phyloP scores from a whole-genome alignment of 2,329 filamentous ascomycete species.

The Neonectria ditissima region DNA sequence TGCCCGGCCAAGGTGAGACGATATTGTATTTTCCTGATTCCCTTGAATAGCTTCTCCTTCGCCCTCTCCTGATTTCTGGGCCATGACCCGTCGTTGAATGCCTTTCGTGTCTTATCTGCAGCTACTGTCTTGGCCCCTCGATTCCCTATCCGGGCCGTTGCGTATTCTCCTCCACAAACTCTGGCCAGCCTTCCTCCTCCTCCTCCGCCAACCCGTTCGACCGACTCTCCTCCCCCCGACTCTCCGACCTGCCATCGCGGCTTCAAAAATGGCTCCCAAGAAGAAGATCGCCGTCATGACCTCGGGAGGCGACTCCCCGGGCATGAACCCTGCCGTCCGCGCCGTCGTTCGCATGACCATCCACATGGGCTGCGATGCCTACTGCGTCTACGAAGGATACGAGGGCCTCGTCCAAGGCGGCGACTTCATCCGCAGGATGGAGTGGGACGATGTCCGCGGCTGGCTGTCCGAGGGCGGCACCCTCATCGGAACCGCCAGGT shows the following conservation, averaged over 20 bases:
- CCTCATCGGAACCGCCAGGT: constrained; percentile 93
- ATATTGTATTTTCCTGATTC: constrained; percentile 33
- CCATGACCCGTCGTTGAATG: constrained; percentile 41
- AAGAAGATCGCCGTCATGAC: constrained; percentile 92
- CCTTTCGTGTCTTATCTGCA: constrained; percentile 42
- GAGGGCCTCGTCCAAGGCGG: constrained; percentile 93
- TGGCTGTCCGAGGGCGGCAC: constrained; percentile 96
- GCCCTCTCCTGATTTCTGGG: constrained; percentile 16
- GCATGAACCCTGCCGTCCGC: constrained; percentile 93
- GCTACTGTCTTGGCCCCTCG: constrained; percentile 47
- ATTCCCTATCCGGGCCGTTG: constrained; percentile 45
- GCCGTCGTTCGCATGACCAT: constrained; percentile 94
- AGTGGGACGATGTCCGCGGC: constrained; percentile 94
- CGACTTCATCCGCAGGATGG: constrained; percentile 86
- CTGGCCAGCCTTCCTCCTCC: constrained; percentile 39
- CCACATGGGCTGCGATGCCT: constrained; percentile 83
- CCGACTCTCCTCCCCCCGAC: constrained; percentile 27
- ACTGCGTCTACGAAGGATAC: constrained; percentile 92
- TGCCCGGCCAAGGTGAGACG: constrained; percentile 42
- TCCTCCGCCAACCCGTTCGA: constrained; percentile 34
- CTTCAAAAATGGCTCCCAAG: constrained; percentile 60
- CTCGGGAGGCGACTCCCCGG: constrained; percentile 91
- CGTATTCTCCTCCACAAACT: constrained; percentile 44
- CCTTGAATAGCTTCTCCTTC: constrained; percentile 10
- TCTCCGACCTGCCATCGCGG: constrained; percentile 27